A percentile compares a stretch with the other conserved stretches of the same genome.
Conservation (phyloP, 1,284 basidiomycete species). For the Hemileia vastatrix region DNA sequence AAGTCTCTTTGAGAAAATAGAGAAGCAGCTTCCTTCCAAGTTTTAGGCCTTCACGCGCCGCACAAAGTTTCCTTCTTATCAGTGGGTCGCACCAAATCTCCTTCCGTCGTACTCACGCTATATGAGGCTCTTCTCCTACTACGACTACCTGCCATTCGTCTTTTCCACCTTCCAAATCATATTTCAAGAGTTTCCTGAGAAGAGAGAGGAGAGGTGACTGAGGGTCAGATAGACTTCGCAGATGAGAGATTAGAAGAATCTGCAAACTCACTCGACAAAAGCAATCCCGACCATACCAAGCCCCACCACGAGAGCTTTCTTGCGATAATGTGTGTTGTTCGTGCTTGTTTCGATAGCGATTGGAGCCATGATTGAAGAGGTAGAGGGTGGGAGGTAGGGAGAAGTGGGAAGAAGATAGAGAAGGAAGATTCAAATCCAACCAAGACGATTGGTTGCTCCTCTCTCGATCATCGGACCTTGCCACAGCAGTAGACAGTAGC, state of each 20-base stretch:
- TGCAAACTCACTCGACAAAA: conserved; percentile 34
- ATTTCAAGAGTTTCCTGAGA: conserved; percentile 31
- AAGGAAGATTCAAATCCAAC: no score
- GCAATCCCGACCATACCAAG: conserved; percentile 63
- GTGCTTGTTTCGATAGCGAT: conserved; percentile 15
- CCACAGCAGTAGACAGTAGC: no score
- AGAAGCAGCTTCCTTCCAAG: no score
- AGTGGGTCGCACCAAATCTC: neutral
- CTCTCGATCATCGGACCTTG: no score
- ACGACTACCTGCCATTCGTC: conserved; percentile 33
- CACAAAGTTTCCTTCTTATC: conserved; percentile 33
- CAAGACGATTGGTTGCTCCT: no score
- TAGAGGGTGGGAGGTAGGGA: no score
- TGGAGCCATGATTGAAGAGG: no score
- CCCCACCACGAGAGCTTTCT: conserved; percentile 52
- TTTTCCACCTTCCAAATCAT: conserved; percentile 29
- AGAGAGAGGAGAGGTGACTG: neutral
- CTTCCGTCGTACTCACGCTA: conserved; percentile 57
- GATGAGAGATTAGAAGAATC: no score
- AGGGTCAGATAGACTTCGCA: conserved; percentile 28
- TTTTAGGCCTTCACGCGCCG: no score
- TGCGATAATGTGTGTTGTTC: conserved; percentile 1
- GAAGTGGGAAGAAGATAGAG: no score
- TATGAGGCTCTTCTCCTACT: conserved; percentile 56
- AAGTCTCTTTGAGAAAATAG: conserved; percentile 40